These are phyloP conservation scores for Mycena olivaceomarginata DNA, from an alignment of 768 basidiomycete genomes.

Conservation along the genomic window DNA sequence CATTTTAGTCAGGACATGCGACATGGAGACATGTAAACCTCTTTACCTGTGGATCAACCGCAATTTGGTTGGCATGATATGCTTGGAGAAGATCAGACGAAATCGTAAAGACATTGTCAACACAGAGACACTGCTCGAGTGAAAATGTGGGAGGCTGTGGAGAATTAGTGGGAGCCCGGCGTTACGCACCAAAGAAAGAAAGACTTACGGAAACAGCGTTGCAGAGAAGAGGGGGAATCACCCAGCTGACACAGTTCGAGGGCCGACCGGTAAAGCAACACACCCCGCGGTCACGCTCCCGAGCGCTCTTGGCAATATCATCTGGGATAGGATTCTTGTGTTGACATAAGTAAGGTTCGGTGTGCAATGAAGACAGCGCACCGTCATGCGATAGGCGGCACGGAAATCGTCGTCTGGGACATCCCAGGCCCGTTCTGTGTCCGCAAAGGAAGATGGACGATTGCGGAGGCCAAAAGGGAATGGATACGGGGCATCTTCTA, in stretches of 20 bases:
- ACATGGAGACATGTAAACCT: neutral
- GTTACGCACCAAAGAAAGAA: too few relatives aligned
- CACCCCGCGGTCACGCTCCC: slow-evolving; percentile 5
- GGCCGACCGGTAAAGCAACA: slow-evolving; percentile 11
- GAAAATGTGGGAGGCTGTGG: slow-evolving; percentile 6
- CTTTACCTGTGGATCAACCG: slow-evolving; percentile 24
- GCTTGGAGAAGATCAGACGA: slow-evolving; percentile 3
- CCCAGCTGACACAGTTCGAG: neutral
- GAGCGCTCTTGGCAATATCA: slow-evolving; percentile 3
- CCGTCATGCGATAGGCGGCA: slow-evolving; percentile 8
- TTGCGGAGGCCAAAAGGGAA: neutral
- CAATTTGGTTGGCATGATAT: slow-evolving; percentile 4
- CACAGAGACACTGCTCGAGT: slow-evolving; percentile 10
- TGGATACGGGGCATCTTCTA: neutral
- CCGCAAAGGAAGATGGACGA: neutral
- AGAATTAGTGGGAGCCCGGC: neutral
- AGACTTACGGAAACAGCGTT: neutral
- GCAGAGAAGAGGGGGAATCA: slow-evolving; percentile 15
- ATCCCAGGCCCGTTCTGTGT: slow-evolving; percentile 1
- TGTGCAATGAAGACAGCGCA: neutral
- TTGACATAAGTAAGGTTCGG: neutral
- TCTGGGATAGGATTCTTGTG: slow-evolving; percentile 12
- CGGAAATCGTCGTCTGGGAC: slow-evolving; percentile 3
- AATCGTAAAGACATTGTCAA: slow-evolving; percentile 22
- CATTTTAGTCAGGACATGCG: neutral